A percentile compares a stretch with the other conserved stretches of the same genome.
Conservation (phyloP, 169 alveolate species). For the Plasmodium gonderi region DNA sequence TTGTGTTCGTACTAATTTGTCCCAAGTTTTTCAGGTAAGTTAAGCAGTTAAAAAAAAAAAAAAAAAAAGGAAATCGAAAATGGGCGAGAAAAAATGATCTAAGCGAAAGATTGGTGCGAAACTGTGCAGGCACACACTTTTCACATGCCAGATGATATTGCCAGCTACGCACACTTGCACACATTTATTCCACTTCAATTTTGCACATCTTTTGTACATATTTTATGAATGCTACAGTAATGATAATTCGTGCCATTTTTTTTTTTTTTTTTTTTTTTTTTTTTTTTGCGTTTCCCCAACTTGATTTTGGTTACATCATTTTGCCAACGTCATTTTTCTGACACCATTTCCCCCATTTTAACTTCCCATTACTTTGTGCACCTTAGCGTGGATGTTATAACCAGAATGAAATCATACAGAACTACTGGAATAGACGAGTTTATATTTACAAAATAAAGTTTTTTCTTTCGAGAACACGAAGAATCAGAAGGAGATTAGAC, state of each 20-base stretch:
- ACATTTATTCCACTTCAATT: too few species aligned
- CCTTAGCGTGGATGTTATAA: constrained; percentile 53
- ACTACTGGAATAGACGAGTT: constrained; percentile 67
- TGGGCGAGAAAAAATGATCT: too few species aligned
- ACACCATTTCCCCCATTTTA: neutral
- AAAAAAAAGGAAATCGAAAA: neutral
- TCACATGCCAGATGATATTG: neutral
- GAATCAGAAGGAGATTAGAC: constrained; percentile 47
- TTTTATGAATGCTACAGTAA: neutral
- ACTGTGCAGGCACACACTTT: neutral
- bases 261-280: too few species aligned
- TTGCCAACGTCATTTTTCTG: too few species aligned
- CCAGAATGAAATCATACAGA: constrained; percentile 60
- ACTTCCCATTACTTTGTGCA: neutral
- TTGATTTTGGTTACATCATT: too few species aligned
- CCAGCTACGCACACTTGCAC: neutral
- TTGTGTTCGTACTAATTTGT: constrained; percentile 23
- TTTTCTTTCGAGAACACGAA: constrained; percentile 61
- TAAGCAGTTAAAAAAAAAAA: neutral
- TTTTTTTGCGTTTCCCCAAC: too few species aligned
- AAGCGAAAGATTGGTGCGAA: neutral
- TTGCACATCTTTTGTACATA: neutral
- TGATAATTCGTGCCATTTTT: neutral
- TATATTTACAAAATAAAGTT: constrained; percentile 61
- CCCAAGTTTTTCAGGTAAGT: constrained; percentile 44